A percentile compares a stretch with the other conserved stretches of the same genome.
phyloP scores from a whole-genome alignment of 345 rosid species.

The Populus tremula region DNA sequence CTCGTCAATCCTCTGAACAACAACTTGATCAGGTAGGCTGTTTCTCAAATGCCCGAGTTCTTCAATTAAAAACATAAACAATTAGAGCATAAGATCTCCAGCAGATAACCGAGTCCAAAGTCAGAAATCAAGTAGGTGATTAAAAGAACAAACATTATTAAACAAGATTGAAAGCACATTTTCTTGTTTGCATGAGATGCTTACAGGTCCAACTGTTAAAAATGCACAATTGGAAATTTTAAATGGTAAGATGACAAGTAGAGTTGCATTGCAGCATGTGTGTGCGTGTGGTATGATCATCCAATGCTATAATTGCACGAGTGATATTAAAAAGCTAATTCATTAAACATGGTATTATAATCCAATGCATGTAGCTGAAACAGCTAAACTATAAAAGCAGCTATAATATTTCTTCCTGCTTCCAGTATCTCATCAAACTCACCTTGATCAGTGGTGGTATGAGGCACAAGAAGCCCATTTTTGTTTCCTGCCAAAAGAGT shows the following conservation, averaged over 20 bases:
- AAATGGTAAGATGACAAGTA: neutral
- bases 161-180: neutral
- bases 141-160: neutral
- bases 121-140: neutral
- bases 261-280: neutral
- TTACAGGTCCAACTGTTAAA: neutral
- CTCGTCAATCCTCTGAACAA: conserved; percentile 90
- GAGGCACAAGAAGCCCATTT: conserved; percentile 93
- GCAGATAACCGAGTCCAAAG: neutral
- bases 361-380: neutral
- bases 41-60: conserved; percentile 95
- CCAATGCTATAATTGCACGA: neutral
- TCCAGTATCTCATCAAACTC: conserved; percentile 6
- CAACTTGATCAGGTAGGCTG: conserved; percentile 87
- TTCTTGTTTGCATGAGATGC: neutral
- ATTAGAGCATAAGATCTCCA: neutral
- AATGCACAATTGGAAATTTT: neutral
- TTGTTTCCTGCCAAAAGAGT: conserved; percentile 61
- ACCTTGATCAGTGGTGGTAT: conserved; percentile 97
- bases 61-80: conserved; percentile 23
- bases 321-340: neutral
- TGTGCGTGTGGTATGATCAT: too few species aligned
- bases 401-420: neutral
- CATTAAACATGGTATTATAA: neutral
- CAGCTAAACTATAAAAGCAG: neutral